These are phyloP conservation scores for Aspergillus campestris DNA, from an alignment of 495 filamentous ascomycete genomes.

Conservation along the genomic window DNA sequence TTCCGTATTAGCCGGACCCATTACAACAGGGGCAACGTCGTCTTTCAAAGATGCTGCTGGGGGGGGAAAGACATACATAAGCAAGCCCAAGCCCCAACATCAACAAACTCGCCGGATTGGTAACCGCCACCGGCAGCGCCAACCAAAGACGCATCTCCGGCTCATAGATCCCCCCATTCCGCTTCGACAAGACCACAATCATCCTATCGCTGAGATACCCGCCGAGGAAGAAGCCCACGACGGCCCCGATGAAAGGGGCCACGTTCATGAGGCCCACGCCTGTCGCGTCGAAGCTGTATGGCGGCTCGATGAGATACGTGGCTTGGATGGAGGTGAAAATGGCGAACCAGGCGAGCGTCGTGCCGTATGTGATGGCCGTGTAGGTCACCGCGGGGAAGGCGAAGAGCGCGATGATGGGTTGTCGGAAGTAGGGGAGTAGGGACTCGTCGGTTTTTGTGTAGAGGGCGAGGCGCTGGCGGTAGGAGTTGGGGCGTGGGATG, in stretches of 20 bases:
- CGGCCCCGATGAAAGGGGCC: slow-evolving; percentile 27
- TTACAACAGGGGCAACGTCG: no score
- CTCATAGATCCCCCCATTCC: slow-evolving; percentile 34
- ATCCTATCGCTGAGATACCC: slow-evolving; percentile 29
- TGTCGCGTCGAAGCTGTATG: slow-evolving; percentile 32
- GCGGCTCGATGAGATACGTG: slow-evolving; percentile 21
- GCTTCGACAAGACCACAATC: slow-evolving; percentile 25
- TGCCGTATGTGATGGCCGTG: slow-evolving; percentile 27
- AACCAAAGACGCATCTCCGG: slow-evolving; percentile 33
- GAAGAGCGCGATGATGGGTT: slow-evolving; percentile 16
- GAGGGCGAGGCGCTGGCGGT: slow-evolving; percentile 18
- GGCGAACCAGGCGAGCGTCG: slow-evolving; percentile 22
- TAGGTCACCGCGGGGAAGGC: slow-evolving; percentile 29
- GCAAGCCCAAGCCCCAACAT: slow-evolving; percentile 28
- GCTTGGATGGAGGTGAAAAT: slow-evolving; percentile 25
- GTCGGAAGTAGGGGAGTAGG: slow-evolving; percentile 16
- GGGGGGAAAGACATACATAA: no score
- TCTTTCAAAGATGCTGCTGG: no score
- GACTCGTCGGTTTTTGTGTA: slow-evolving; percentile 18
- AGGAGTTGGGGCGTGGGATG: slow-evolving; percentile 10
- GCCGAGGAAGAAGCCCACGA: slow-evolving; percentile 25
- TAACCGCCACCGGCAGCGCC: slow-evolving; percentile 16
- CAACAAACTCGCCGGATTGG: slow-evolving; percentile 19
- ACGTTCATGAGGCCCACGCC: slow-evolving; percentile 32
- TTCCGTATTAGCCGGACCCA: slow-evolving; percentile 5